Percentiles rank a stretch among this genome's conserved stretches.
Conservation (phyloP, 345 rosid species). For the Eucalyptus curtisii region DNA sequence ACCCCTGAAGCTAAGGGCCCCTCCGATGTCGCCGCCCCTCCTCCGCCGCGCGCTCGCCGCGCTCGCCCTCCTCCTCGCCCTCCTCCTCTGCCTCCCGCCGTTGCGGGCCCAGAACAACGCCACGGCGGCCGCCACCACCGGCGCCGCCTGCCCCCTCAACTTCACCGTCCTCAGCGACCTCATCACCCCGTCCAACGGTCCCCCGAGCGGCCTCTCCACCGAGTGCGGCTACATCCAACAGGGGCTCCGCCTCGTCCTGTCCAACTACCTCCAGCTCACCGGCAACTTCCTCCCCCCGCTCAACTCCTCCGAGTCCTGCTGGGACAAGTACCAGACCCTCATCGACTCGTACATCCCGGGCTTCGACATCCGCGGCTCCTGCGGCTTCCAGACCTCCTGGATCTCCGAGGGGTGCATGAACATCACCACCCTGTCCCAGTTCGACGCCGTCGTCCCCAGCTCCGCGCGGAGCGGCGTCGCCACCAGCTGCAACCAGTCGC, state of each 20-base stretch:
- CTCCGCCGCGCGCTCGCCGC: neutral
- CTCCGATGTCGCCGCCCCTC: neutral
- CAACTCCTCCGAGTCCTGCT: conserved; percentile 54
- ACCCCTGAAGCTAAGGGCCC: neutral
- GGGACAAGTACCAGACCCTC: conserved; percentile 37
- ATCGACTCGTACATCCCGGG: conserved; percentile 13
- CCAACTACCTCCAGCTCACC: conserved; percentile 45
- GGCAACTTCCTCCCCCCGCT: conserved; percentile 49
- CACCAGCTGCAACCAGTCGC: conserved; percentile 51
- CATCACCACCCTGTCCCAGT: conserved; percentile 47
- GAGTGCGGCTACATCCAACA: conserved; percentile 49
- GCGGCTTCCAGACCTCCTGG: conserved; percentile 72
- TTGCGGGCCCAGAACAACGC: neutral
- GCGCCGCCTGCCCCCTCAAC: conserved; percentile 59
- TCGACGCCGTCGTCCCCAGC: conserved; percentile 29
- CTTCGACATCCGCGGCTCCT: conserved; percentile 40
- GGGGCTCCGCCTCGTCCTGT: conserved; percentile 66
- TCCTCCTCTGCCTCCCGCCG: conserved; percentile 4
- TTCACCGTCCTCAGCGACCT: conserved; percentile 33
- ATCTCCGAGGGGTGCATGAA: conserved; percentile 70
- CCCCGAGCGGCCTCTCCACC: neutral
- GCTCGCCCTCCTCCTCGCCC: neutral
- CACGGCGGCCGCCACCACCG: neutral
- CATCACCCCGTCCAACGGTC: neutral
- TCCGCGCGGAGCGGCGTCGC: conserved; percentile 10